These are phyloP conservation scores for Wickerhamiella siamensis DNA, from an alignment of 805 yeast genomes.

Conservation along the genomic window DNA sequence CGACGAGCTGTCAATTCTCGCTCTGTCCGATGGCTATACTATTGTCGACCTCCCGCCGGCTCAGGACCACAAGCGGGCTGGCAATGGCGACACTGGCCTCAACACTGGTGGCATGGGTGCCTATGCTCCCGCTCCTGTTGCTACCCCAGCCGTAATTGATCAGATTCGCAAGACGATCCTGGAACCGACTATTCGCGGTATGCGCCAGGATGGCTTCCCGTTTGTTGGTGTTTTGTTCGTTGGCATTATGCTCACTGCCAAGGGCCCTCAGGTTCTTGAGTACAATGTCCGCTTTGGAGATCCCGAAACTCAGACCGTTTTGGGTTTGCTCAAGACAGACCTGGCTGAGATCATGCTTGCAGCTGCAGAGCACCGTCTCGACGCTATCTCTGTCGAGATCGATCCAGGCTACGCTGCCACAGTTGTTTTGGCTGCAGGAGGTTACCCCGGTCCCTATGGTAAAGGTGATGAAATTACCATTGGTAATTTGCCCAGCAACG, in stretches of 20 bases:
- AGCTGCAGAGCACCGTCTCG: slow-evolving; percentile 86
- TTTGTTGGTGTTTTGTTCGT: slow-evolving; percentile 93
- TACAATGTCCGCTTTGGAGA: slow-evolving; percentile 98
- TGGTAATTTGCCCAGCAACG: slow-evolving; percentile 36
- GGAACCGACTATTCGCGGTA: slow-evolving; percentile 86
- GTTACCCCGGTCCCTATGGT: slow-evolving; percentile 77
- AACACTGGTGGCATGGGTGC: slow-evolving; percentile 99
- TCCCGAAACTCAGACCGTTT: slow-evolving; percentile 95
- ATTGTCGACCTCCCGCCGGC: slow-evolving; percentile 88
- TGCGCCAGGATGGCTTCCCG: slow-evolving; percentile 91
- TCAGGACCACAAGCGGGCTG: slow-evolving; percentile 93
- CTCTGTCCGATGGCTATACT: slow-evolving; percentile 88
- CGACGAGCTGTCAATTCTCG: slow-evolving; percentile 86
- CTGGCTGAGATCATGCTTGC: slow-evolving; percentile 86
- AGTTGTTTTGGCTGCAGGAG: slow-evolving; percentile 93
- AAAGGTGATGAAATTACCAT: slow-evolving; percentile 79
- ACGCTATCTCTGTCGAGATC: slow-evolving; percentile 46
- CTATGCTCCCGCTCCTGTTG: slow-evolving; percentile 95
- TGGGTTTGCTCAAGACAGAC: slow-evolving; percentile 85
- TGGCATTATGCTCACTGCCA: slow-evolving; percentile 79
- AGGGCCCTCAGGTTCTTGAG: slow-evolving; percentile 89
- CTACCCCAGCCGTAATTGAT: slow-evolving; percentile 56
- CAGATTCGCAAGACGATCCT: slow-evolving; percentile 63
- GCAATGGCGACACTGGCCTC: slow-evolving; percentile 84
- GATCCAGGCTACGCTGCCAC: slow-evolving; percentile 62